phyloP scores from a whole-genome alignment of 1,284 basidiomycete species.

The Heterobasidion occidentale region DNA sequence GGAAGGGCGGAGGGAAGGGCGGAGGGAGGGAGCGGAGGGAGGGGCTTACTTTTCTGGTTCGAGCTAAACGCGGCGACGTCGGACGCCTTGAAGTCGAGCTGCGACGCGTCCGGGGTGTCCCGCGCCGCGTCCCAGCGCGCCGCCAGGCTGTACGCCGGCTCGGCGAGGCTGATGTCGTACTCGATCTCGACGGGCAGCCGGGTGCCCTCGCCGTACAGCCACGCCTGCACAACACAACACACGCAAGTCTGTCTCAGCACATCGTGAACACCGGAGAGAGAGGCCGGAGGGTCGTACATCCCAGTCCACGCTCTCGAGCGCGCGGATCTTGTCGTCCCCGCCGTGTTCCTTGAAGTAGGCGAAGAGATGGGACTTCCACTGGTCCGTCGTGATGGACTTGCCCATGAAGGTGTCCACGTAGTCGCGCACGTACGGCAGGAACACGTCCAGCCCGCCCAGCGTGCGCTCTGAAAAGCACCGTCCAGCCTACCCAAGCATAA shows the following conservation, averaged over 20 bases:
- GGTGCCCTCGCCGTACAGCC: constrained; percentile 81
- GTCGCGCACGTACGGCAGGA: constrained; percentile 75
- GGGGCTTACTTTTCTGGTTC: constrained; percentile 54
- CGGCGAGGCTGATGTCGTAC: constrained; percentile 79
- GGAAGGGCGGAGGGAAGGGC: neutral
- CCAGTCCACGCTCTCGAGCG: constrained; percentile 74
- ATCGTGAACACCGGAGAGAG: neutral
- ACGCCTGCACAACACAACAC: constrained; percentile 64
- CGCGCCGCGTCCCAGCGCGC: constrained; percentile 70
- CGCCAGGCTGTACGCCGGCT: constrained; percentile 66
- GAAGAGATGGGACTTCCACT: constrained; percentile 87
- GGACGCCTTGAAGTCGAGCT: constrained; percentile 39
- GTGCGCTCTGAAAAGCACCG: constrained; percentile 48
- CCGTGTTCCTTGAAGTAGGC: constrained; percentile 65
- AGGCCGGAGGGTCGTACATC: constrained; percentile 38
- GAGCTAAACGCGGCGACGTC: constrained; percentile 58
- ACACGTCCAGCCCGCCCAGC: constrained; percentile 83
- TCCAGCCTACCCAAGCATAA: neutral
- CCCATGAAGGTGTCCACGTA: constrained; percentile 79
- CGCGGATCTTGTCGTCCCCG: constrained; percentile 55
- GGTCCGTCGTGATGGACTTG: constrained; percentile 78
- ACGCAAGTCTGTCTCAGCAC: constrained; percentile 4
- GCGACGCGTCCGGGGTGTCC: constrained; percentile 30
- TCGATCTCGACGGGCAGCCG: constrained; percentile 75
- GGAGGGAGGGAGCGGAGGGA: no score